Evolutionary conservation across 1,139 yeast species (phyloP), one percentile per base, ranked within the genome.

Genomic region (Waltiozyma sp.): DNA sequence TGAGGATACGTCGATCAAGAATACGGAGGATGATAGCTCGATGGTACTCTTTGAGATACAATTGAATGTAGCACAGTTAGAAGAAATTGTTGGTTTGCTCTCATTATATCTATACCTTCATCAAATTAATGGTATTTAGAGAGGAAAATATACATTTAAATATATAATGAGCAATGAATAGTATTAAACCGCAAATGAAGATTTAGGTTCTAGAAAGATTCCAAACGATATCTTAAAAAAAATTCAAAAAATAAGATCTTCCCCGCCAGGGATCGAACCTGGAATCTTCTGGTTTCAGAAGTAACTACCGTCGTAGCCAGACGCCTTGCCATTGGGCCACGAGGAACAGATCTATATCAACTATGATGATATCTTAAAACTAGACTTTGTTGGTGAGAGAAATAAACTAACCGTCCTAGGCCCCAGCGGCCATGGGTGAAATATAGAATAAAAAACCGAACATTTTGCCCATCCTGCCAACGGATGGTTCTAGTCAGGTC

Each of bases 191-290:
- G n/a, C n/a, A n/a, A n/a, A n/a, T n/a, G n/a, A n/a, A n/a, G n/a
- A n/a, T n/a, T n/a, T n/a, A n/a, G n/a, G n/a, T n/a, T n/a, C n/a
- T n/a, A n/a, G n/a, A n/a, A n/a, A n/a, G n/a, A n/a, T n/a, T n/a
- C n/a, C n/a, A n/a, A n/a, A n/a, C n/a, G n/a, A 18, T 9, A 14
- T 8, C 14, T 13, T 13, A 19, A 15, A 34, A 23, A 16, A 13
- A 33, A 14, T n/a, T 19, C 36, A 37, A 69, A 72, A 69, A 62
- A 56, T n/a, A 21, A 49, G 63, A 71, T 72, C 88, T 80, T 80
- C 88, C 88, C 86, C 88, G 81, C 87, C 87, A 80, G 88, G 88
- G 80, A 80, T 81, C 85, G 88, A 81, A 81, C 88, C 89, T 80
- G 86, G 87, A 80, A 79, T 80, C 88, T 80, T 78, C 86, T 80